Base-by-base conservation (phyloP, 176 grass and related monocot species). In the Oryza rufipogon region DNA sequence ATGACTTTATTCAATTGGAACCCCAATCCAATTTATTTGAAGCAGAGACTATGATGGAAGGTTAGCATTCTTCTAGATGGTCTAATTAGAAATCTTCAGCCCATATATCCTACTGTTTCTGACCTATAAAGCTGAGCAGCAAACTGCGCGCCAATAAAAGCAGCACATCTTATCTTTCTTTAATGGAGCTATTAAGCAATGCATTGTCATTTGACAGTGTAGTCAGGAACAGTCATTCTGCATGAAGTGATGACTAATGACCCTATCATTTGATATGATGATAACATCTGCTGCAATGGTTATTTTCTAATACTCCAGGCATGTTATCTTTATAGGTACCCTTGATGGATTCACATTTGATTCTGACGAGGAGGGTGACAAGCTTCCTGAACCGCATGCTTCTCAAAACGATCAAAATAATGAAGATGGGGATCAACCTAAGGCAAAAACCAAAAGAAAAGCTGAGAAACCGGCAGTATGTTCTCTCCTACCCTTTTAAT, bases 21-120 rank as follows among this genome's bases (percentile, higher is more conserved):
- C 96, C 93, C 3, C 89, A 90, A 17, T 95, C 91, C 74, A 95
- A 92, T 89, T 85, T 98, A 74, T 98, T 95, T 90, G 93, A 98
- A 90, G 69, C 91, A 30, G 96, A 98, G 78, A 98, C 96, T 86
- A 98, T 95, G 96, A 84, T 98, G 87, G 96, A 98, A 98, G 96
- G 96, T 98, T 82, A 64, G 68, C 47, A 49, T 68, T 74, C 44
- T 89, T 89, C 15, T 81, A 15, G 17, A 15, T 30, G 19, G 28
- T n/a, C n/a, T 64, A 83, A 81, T 61, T 64, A 41, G 34, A 54
- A 39, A 6, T 63, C 74, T 61, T 38, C 52, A 41, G 23, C 26
- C 11, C 44, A 6, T 70, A 44, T 15, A 32, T 45, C 28, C 8
- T 19, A 36, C 10, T 12, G 34, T 44, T 26, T 80, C 6, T 86